Conservation (phyloP, 495 filamentous ascomycete species). For the Penicillium ochrochloron region DNA sequence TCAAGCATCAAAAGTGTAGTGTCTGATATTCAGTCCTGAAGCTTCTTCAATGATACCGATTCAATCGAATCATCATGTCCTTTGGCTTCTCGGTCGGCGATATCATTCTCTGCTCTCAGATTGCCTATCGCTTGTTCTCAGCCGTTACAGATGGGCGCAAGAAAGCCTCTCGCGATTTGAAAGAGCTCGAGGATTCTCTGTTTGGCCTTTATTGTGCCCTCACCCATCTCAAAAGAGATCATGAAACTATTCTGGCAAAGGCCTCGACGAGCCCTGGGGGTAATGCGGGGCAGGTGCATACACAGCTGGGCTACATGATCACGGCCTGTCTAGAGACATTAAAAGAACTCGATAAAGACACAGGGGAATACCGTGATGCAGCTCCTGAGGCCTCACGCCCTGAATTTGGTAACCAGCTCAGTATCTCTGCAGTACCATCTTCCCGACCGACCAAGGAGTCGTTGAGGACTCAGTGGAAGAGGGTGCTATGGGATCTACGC, state of each 20-base stretch:
- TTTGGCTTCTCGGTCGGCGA: slow-evolving; percentile 17
- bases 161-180: slow-evolving; percentile 1
- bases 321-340: slow-evolving; percentile 2
- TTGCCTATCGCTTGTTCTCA: slow-evolving; percentile 10
- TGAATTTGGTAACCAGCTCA: neutral
- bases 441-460: neutral
- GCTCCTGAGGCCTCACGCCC: neutral
- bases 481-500: slow-evolving; percentile 14
- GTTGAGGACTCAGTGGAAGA: slow-evolving; percentile 8
- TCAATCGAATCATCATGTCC: slow-evolving; percentile 4
- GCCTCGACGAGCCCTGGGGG: neutral
- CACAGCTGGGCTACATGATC: slow-evolving; percentile 9
- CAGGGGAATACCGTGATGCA: slow-evolving; percentile 10
- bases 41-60: neutral
- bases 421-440: neutral
- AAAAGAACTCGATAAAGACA: slow-evolving; percentile 14
- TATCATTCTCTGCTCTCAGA: slow-evolving; percentile 15
- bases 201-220: slow-evolving; percentile 11
- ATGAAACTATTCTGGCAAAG: neutral
- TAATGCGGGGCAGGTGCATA: neutral
- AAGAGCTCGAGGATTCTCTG: slow-evolving; percentile 8
- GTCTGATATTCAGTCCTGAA: neutral
- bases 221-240: slow-evolving; percentile 1
- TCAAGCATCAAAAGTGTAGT: neutral
- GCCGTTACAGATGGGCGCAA: slow-evolving; percentile 6